Conservation (phyloP, 495 filamentous ascomycete species). For the Penicilliopsis zonata region DNA sequence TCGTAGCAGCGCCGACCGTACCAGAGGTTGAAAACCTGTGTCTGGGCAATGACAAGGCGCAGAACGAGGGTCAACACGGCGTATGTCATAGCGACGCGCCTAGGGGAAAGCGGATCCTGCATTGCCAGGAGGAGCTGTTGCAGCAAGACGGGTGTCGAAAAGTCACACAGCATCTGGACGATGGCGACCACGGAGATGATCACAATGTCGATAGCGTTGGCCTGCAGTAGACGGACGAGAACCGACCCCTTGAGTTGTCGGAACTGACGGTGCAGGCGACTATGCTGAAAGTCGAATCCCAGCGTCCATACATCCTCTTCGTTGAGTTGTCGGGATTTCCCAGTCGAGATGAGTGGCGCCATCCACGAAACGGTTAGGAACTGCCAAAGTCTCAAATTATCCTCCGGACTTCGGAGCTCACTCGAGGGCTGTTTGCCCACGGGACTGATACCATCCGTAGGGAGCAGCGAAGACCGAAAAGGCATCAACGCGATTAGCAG, state of each 20-base stretch:
- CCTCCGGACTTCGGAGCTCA: slow-evolving; percentile 65
- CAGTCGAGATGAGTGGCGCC: slow-evolving; percentile 53
- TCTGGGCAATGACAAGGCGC: slow-evolving; percentile 51
- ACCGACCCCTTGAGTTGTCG: slow-evolving; percentile 62
- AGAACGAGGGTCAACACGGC: slow-evolving; percentile 47
- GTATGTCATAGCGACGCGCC: slow-evolving; percentile 50
- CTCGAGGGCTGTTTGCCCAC: slow-evolving; percentile 44
- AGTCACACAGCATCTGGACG: slow-evolving; percentile 46
- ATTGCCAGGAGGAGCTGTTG: slow-evolving; percentile 61
- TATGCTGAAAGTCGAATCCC: slow-evolving; percentile 65
- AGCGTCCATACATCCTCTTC: slow-evolving; percentile 72
- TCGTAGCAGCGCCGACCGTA: slow-evolving; percentile 66
- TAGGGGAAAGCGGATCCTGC: slow-evolving; percentile 35
- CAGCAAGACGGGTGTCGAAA: slow-evolving; percentile 54
- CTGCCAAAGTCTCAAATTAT: slow-evolving; percentile 66
- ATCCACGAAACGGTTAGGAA: slow-evolving; percentile 80
- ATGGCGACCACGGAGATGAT: slow-evolving; percentile 50
- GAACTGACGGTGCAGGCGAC: slow-evolving; percentile 56
- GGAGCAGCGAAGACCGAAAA: slow-evolving; percentile 47
- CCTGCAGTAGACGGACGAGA: slow-evolving; percentile 49
- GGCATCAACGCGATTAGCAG: slow-evolving; percentile 58
- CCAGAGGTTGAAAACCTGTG: slow-evolving; percentile 60
- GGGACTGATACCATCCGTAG: slow-evolving; percentile 46
- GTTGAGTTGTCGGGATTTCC: slow-evolving; percentile 49
- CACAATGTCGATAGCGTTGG: slow-evolving; percentile 64